Conservation (phyloP, 2,329 filamentous ascomycete species). For the Xylaria sp. region DNA sequence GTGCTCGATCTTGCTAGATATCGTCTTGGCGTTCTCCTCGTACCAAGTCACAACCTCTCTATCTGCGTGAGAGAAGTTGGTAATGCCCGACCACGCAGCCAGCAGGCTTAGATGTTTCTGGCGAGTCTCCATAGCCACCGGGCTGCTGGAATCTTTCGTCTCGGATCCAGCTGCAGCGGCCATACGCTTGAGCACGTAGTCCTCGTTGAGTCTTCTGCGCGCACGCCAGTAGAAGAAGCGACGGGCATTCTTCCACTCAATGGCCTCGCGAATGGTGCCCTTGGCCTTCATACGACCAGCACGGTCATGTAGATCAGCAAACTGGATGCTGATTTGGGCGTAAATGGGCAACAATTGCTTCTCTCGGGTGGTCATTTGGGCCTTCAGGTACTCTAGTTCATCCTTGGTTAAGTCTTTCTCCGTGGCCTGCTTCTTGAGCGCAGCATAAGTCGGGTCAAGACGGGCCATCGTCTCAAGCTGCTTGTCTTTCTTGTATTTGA, state of each 20-base stretch:
- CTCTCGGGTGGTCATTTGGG: conserved; percentile 86
- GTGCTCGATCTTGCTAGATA: conserved; percentile 85
- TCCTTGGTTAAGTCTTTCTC: conserved; percentile 77
- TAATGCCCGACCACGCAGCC: conserved; percentile 83
- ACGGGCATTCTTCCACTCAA: conserved; percentile 89
- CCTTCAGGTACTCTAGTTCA: conserved; percentile 81
- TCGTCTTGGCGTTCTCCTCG: conserved; percentile 87
- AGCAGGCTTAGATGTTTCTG: conserved; percentile 78
- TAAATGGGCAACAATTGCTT: conserved; percentile 92
- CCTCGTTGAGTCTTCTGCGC: conserved; percentile 94
- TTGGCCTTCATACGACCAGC: conserved; percentile 98
- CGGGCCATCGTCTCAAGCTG: conserved; percentile 98
- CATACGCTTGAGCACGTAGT: conserved; percentile 96
- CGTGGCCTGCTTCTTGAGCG: conserved; percentile 81
- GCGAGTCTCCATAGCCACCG: conserved; percentile 62
- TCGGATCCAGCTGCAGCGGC: conserved; percentile 56
- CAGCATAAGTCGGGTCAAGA: conserved; percentile 83
- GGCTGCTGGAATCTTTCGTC: conserved; percentile 44
- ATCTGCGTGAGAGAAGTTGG: conserved; percentile 82
- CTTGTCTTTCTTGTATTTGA: conserved; percentile 98
- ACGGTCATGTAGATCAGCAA: conserved; percentile 96
- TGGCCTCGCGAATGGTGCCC: conserved; percentile 84
- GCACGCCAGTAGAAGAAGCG: conserved; percentile 99
- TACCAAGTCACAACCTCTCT: conserved; percentile 92
- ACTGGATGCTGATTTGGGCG: conserved; percentile 93